Percentiles rank a stretch among this genome's conserved stretches.
Evolutionary conservation across 768 basidiomycete species (phyloP).

Genomic region (Holtermanniella nyarrowii): DNA sequence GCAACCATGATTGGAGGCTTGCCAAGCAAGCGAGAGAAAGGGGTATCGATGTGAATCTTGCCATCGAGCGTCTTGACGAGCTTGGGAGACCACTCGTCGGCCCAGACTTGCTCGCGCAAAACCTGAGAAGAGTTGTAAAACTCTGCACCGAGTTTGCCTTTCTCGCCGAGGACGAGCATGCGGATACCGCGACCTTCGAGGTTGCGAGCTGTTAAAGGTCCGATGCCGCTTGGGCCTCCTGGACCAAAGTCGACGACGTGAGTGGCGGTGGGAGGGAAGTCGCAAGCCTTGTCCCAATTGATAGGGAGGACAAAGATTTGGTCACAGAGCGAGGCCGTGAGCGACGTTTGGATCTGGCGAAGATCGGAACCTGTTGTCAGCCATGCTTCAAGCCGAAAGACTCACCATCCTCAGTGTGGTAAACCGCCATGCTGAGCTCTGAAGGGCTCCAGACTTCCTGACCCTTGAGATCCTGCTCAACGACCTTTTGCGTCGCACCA

Average conservation of each 20-base stretch:
- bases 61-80: constrained; percentile 90
- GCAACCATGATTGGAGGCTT: constrained; percentile 99
- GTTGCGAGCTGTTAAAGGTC: constrained; percentile 77
- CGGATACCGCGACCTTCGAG: constrained; percentile 88
- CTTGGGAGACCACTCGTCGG: constrained; percentile 70
- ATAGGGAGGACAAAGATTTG: constrained; percentile 88
- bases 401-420: constrained; percentile 83
- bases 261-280: constrained; percentile 80
- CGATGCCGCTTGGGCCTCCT: constrained; percentile 86
- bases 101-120: constrained; percentile 80
- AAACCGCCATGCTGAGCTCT: constrained; percentile 74
- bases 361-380: constrained; percentile 66
- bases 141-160: constrained; percentile 77
- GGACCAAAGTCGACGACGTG: constrained; percentile 96
- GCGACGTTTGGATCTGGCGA: constrained; percentile 54
- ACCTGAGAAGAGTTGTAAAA: constrained; percentile 59
- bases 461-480: constrained; percentile 61
- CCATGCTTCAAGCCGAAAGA: constrained; percentile 16
- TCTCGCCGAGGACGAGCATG: constrained; percentile 81
- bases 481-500: constrained; percentile 63
- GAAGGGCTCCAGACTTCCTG: constrained; percentile 61
- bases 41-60: constrained; percentile 81
- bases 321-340: constrained; percentile 80
- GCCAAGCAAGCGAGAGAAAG: constrained; percentile 88
- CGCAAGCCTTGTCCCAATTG: constrained; percentile 82